phyloP scores from a whole-genome alignment of 352 stramenopile species.

The Phytophthora quininea region DNA sequence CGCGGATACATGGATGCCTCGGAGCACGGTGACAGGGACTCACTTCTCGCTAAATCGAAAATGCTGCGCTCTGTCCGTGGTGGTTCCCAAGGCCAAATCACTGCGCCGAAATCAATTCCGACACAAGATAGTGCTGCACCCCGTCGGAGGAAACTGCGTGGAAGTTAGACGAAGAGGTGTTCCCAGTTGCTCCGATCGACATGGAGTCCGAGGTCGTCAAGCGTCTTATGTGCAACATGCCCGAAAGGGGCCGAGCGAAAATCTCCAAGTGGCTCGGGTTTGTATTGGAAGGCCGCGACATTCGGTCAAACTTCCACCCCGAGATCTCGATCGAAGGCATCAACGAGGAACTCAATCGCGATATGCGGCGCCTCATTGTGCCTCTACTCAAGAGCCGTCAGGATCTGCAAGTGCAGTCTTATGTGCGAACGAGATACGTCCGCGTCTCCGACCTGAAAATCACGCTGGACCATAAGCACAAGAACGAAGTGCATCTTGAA shows the following conservation, averaged over 20 bases:
- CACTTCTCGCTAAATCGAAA: slow-evolving; percentile 54
- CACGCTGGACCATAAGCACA: slow-evolving; percentile 61
- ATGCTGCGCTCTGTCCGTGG: slow-evolving; percentile 69
- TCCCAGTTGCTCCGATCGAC: slow-evolving; percentile 67
- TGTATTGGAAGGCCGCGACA: slow-evolving; percentile 72
- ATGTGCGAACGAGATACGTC: slow-evolving; percentile 67
- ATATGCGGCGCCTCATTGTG: slow-evolving; percentile 77
- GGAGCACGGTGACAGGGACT: slow-evolving; percentile 47
- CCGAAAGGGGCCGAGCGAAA: slow-evolving; percentile 64
- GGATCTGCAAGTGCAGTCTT: slow-evolving; percentile 71
- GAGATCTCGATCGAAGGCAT: slow-evolving; percentile 75
- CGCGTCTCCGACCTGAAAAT: slow-evolving; percentile 73
- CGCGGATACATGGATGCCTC: slow-evolving; percentile 49
- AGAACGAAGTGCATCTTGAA: slow-evolving; percentile 65
- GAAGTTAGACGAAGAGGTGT: slow-evolving; percentile 70
- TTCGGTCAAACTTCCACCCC: slow-evolving; percentile 73
- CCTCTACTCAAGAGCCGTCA: slow-evolving; percentile 72
- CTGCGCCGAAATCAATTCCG: slow-evolving; percentile 1
- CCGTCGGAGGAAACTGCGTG: slow-evolving; percentile 48
- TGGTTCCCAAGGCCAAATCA: slow-evolving; percentile 28
- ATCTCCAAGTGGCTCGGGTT: slow-evolving; percentile 79
- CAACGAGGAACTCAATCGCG: slow-evolving; percentile 61
- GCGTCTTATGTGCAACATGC: slow-evolving; percentile 68
- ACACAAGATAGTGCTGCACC: slow-evolving; percentile 30
- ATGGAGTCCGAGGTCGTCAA: slow-evolving; percentile 82